Percentiles rank a stretch among this genome's conserved stretches.
Evolutionary conservation across 2,329 filamentous ascomycete species (phyloP).

Genomic region (Pseudohalonectria lignicola): DNA sequence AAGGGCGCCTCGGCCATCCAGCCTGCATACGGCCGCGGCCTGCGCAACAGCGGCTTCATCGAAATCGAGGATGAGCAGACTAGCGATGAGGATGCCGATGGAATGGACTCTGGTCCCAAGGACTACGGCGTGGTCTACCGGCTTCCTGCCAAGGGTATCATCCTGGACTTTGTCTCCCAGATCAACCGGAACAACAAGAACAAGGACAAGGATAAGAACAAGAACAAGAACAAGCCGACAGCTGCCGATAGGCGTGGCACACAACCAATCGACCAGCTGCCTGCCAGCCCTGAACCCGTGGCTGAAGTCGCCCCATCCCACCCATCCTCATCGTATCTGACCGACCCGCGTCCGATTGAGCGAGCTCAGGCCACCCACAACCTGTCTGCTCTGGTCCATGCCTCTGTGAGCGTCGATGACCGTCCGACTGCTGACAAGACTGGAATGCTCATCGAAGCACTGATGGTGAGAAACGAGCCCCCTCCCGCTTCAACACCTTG

Average conservation of each 20-base stretch:
- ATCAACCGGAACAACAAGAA: conserved; percentile 6
- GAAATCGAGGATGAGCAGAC: conserved; percentile 48
- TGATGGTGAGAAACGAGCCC: no score
- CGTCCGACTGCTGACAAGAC: no score
- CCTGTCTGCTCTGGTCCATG: no score
- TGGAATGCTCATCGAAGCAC: conserved; percentile 8
- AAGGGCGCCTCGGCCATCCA: conserved; percentile 41
- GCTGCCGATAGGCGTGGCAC: no score
- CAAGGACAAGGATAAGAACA: no score
- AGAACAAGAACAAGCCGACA: no score
- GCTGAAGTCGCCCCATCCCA: no score
- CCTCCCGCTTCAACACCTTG: no score
- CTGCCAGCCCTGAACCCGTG: no score
- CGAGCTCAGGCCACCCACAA: conserved; percentile 58
- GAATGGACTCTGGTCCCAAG: conserved; percentile 33
- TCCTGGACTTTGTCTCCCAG: conserved; percentile 55
- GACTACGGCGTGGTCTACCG: conserved; percentile 56
- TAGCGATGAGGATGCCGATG: conserved; percentile 13
- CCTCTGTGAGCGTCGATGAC: no score
- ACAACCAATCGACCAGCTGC: no score
- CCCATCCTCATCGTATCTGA: conserved; percentile 7
- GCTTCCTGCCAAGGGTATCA: conserved; percentile 52
- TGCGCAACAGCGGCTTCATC: conserved; percentile 60
- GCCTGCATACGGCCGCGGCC: conserved; percentile 49
- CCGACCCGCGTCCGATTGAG: conserved; percentile 33